Conservation (phyloP, 2,329 filamentous ascomycete genomes). For the Penicillium sp. region DNA sequence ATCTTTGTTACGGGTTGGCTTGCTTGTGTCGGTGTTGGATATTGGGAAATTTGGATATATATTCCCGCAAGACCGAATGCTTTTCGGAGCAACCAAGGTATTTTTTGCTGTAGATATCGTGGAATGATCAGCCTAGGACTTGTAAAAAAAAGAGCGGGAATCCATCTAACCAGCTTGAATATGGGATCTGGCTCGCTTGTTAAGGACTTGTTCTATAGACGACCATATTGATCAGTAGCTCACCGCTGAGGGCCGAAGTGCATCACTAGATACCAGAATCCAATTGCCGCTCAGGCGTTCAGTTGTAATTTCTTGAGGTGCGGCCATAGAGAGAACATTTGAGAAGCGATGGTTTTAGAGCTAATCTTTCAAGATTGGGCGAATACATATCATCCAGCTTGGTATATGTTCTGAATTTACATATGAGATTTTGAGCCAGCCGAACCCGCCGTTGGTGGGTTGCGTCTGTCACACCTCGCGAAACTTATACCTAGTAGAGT, state of each 20-base stretch:
- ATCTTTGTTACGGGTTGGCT: background rate
- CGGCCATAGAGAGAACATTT: background rate
- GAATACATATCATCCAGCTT: no score
- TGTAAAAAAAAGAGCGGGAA: background rate
- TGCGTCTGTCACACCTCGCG: no score
- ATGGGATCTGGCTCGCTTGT: background rate
- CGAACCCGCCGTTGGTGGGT: no score
- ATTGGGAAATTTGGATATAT: conserved; percentile 1
- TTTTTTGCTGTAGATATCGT: background rate
- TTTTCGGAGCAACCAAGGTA: conserved; percentile 2
- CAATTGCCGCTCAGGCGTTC: conserved; percentile 1
- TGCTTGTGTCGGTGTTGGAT: background rate
- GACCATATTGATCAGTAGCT: background rate
- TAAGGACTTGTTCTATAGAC: conserved; percentile 1
- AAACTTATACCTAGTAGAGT: no score
- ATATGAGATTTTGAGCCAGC: no score
- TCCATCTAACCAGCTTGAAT: background rate
- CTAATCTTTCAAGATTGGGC: background rate
- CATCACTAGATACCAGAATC: background rate
- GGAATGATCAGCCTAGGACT: background rate
- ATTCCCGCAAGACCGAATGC: conserved; percentile 4
- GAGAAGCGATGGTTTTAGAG: background rate
- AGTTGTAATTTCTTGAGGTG: background rate
- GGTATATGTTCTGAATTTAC: no score
- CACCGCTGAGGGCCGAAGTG: no score